A percentile compares a stretch with the other conserved stretches of the same genome.
Conservation (phyloP, 2,329 filamentous ascomycete genomes). For the Diaporthe destruens region DNA sequence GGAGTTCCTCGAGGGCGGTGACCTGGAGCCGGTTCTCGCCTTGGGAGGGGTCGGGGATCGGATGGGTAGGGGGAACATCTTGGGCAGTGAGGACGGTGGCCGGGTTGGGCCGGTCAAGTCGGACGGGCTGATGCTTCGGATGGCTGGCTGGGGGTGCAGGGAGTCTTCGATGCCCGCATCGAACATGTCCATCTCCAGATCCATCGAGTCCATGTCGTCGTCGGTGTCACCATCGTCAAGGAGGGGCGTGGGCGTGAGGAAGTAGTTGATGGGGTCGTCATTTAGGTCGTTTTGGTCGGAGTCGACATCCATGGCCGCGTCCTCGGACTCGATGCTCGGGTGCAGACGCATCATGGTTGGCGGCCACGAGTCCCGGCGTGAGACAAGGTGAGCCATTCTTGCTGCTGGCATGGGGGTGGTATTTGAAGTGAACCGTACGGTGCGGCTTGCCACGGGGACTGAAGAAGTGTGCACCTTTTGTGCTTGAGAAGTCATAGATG, state of each 20-base stretch:
- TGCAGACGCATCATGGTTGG: slow-evolving; percentile 63
- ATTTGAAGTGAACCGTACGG: background rate
- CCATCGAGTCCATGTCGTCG: slow-evolving; percentile 52
- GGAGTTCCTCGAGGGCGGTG: slow-evolving; percentile 52
- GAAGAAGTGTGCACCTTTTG: background rate
- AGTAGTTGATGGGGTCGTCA: slow-evolving; percentile 68
- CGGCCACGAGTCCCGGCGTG: slow-evolving; percentile 64
- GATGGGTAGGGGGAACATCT: slow-evolving; percentile 9
- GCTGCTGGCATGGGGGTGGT: slow-evolving; percentile 28
- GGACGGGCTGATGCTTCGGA: slow-evolving; percentile 69
- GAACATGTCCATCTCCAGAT: slow-evolving; percentile 62
- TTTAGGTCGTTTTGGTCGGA: slow-evolving; percentile 49
- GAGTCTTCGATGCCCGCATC: slow-evolving; percentile 70
- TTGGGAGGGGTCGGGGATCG: slow-evolving; percentile 55
- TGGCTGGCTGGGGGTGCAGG: slow-evolving; percentile 58
- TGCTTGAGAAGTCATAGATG: slow-evolving; percentile 25
- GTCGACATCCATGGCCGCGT: slow-evolving; percentile 60
- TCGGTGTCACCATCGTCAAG: slow-evolving; percentile 55
- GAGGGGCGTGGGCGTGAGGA: slow-evolving; percentile 63
- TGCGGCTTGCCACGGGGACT: background rate
- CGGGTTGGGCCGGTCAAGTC: slow-evolving; percentile 63
- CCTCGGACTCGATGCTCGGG: slow-evolving; percentile 57
- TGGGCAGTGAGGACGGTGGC: slow-evolving; percentile 57
- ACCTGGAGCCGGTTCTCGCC: slow-evolving; percentile 51
- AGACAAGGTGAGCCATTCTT: slow-evolving; percentile 25